Evolutionary conservation across 441 rosid species (phyloP).

Genomic region (Erodium chrysanthum): DNA sequence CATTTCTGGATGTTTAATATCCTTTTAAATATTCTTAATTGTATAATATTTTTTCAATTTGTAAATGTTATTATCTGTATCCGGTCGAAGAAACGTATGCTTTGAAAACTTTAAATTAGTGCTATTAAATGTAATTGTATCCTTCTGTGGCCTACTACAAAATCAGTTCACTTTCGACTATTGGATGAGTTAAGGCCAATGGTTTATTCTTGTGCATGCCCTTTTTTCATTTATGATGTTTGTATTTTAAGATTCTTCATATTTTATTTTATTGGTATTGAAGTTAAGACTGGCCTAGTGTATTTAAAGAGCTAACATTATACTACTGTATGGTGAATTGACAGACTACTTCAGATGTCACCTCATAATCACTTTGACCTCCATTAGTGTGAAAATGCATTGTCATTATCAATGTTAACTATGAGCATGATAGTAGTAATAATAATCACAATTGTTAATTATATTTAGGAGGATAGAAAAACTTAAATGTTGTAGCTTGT

Average conservation of each 20-base stretch:
- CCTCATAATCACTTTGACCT: conserved; percentile 3
- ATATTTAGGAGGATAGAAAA: background rate
- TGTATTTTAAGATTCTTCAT: too few relatives aligned
- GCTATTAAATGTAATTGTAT: background rate
- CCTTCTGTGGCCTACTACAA: background rate
- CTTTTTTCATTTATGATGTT: too few relatives aligned
- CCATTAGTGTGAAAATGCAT: background rate
- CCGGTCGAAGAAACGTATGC: background rate
- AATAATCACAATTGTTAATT: background rate
- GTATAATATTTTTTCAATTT: background rate
- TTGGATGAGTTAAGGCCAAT: too few relatives aligned
- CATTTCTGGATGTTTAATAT: background rate
- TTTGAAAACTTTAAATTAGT: background rate
- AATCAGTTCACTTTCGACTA: too few relatives aligned
- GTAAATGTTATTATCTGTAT: background rate
- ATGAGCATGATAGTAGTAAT: background rate
- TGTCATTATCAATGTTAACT: background rate
- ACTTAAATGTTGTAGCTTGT: background rate
- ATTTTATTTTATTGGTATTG: background rate
- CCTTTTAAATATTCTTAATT: background rate
- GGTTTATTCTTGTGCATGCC: too few relatives aligned
- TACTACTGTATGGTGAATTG: background rate
- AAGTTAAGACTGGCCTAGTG: background rate
- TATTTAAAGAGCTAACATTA: background rate
- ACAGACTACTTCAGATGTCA: background rate